Evolutionary conservation across 768 basidiomycete genomes (phyloP), one percentile per base, ranked within the genome.

Genomic region (Tylopilus cervinicoccineus): DNA sequence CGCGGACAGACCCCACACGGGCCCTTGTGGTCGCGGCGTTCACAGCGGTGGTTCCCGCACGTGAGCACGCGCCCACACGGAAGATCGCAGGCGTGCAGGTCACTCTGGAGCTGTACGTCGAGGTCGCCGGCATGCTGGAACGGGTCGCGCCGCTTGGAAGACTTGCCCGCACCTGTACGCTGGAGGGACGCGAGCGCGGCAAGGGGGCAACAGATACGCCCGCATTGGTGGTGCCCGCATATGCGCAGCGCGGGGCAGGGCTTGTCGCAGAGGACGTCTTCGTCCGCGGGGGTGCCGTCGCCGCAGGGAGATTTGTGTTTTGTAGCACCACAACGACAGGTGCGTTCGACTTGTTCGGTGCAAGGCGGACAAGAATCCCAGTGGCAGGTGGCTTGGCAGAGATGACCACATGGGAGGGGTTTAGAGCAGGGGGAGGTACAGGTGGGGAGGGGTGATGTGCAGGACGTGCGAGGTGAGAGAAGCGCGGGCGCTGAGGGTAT

Each of bases 161-260:
- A 33, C 72, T 85, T 89, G 31, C 81, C 69, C 58, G 83, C 83
- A 14, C 65, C 83, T 13, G 66, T 72, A 59, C 86, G 88, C 55
- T 76, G 75, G 19, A 65, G 52, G 13, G 66, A 59, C 12, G 77
- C 74, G 5, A 88, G 69, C 17, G 76, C 79, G 0, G 92, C 86
- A 0, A 97, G 77, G 0, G 96, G 94, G 59, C 96, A 99, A 63
- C 96, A 98, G 9, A 85, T 50, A 4, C 93, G 77, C 16, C 75
- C 73, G 62, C 96, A 98, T 52, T 86, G 83, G 59, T 99, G 96
- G 19, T 83, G 74, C 0, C 94, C 91, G 61, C 96, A 98, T 8
- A 80, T 76, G 14, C 93, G 80, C 10, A 92, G 70, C 0, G 84
- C 88, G 17, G 71, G 70, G 62, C 96, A 99, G 2, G 83, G 79